Evolutionary conservation across 2,329 filamentous ascomycete genomes (phyloP), one percentile per base, ranked within the genome.

Genomic region (Colletotrichum brevisporum): DNA sequence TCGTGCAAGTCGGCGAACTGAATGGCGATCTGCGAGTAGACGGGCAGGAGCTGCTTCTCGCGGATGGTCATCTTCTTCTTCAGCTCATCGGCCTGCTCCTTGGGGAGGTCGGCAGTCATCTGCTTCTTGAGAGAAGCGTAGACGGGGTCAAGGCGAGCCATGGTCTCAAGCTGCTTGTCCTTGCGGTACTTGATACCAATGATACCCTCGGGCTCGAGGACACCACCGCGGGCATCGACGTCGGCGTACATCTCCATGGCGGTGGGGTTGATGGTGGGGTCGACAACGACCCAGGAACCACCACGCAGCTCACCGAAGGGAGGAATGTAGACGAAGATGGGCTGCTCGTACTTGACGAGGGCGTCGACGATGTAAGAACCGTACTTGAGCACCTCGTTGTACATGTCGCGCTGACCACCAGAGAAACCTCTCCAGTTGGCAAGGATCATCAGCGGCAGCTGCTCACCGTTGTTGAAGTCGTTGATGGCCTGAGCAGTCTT

Each of bases 401-500:
- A 99, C 96, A 99, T 99, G 84, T 99, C 96, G 75, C 95, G 94
- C 85, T 99, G 96, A 73, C 96, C 96, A 86, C 96, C 96, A 74
- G 96, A 99, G 94, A 99, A 99, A 86, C 96, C 96, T 90, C 96
- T 92, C 96, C 96, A 99, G 89, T 99, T 99, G 83, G 96, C 96
- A 73, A 99, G 90, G 79, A 99, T 99, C 94, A 99, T 98, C 74
- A 99, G 86, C 66, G 96, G 96, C 78, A 99, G 88, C 85, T 99
- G 96, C 85, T 99, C 96, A 80, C 96, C 96, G 74, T 97, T 90
- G 90, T 99, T 99, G 90, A 99, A 99, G 86, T 99, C 96, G 77
- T 92, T 94, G 85, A 99, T 97, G 65, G 96, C 96, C 83, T 99
- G 96, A 3, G 96, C 96, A 71, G 96, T 99, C 92, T 99, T 99